A percentile compares a stretch with the other conserved stretches of the same genome.
These are phyloP conservation scores for Geotrichum bryndzae DNA, from an alignment of 1,139 yeast genomes.

Conservation along the genomic window DNA sequence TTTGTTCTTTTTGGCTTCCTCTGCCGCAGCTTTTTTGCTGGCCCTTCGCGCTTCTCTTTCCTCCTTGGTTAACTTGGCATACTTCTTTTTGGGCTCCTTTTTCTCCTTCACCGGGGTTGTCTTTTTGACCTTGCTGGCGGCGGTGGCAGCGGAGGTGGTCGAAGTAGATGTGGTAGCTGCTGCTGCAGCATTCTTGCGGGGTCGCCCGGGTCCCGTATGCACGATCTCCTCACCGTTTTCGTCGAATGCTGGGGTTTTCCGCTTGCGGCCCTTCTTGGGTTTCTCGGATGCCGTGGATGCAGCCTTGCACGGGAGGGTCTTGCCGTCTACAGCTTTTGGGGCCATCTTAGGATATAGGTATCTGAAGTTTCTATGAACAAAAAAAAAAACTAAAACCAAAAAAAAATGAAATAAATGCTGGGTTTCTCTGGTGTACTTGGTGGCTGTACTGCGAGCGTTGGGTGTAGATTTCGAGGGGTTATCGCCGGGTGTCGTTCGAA, in stretches of 20 bases:
- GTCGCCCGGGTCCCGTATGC: slow-evolving; percentile 16
- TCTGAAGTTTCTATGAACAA: neutral
- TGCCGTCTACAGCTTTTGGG: neutral
- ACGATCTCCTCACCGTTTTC: slow-evolving; percentile 5
- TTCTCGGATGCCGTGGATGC: neutral
- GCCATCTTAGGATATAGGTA: neutral
- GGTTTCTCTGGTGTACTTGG: too few species aligned
- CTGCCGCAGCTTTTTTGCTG: slow-evolving; percentile 47
- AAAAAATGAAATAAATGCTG: neutral
- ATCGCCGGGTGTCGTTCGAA: too few species aligned
- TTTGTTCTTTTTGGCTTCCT: slow-evolving; percentile 76
- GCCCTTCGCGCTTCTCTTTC: slow-evolving; percentile 15
- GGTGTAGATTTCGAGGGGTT: too few species aligned
- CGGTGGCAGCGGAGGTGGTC: neutral
- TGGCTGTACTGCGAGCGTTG: too few species aligned
- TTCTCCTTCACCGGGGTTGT: slow-evolving; percentile 1
- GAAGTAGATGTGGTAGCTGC: too few species aligned
- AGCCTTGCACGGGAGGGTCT: neutral
- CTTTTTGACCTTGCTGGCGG: neutral
- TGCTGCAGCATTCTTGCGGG: slow-evolving; percentile 9
- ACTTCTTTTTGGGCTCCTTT: slow-evolving; percentile 13
- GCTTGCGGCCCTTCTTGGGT: slow-evolving; percentile 18
- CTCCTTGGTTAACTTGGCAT: slow-evolving; percentile 16
- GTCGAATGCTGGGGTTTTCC: slow-evolving; percentile 14
- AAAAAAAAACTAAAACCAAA: neutral